Percentiles rank a stretch among this genome's conserved stretches.
These are phyloP conservation scores for Aspergillus conjunctus DNA, from an alignment of 495 filamentous ascomycete species.

Conservation along the genomic window DNA sequence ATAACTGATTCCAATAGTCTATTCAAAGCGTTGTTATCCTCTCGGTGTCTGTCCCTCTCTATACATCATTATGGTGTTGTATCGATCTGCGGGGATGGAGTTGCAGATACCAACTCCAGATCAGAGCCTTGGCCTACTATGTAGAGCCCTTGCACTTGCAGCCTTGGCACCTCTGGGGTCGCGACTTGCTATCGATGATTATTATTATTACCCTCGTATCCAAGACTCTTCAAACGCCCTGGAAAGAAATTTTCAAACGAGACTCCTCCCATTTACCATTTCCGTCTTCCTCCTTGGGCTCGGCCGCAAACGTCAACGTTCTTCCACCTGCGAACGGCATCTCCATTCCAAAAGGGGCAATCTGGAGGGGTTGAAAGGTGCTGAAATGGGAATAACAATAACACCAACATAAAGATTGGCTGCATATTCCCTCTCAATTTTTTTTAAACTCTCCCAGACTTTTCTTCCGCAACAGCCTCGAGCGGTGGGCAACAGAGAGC, in stretches of 20 bases:
- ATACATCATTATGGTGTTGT: background rate
- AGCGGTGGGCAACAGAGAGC: conserved; percentile 4
- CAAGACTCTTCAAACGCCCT: background rate
- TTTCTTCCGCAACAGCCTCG: background rate
- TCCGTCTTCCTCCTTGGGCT: conserved; percentile 4
- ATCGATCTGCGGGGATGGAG: background rate
- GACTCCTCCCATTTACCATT: background rate
- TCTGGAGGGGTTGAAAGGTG: background rate
- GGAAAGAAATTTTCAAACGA: background rate
- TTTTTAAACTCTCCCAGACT: background rate
- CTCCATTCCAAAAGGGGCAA: conserved; percentile 10
- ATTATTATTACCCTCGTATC: background rate
- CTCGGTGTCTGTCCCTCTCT: background rate
- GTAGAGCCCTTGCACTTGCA: conserved; percentile 20
- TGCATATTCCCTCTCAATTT: background rate
- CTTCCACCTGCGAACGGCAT: conserved; percentile 17
- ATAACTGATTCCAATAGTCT: too few species aligned
- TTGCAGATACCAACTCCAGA: conserved; percentile 2
- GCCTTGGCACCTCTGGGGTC: background rate
- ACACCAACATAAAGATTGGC: background rate
- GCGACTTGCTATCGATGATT: background rate
- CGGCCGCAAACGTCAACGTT: conserved; percentile 23
- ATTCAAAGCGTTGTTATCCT: background rate
- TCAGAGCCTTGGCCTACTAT: conserved; percentile 17
- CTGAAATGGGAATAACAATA: background rate